Base-by-base conservation (phyloP, 1,139 yeast genomes). In the Yamadazyma friedrichii region DNA sequence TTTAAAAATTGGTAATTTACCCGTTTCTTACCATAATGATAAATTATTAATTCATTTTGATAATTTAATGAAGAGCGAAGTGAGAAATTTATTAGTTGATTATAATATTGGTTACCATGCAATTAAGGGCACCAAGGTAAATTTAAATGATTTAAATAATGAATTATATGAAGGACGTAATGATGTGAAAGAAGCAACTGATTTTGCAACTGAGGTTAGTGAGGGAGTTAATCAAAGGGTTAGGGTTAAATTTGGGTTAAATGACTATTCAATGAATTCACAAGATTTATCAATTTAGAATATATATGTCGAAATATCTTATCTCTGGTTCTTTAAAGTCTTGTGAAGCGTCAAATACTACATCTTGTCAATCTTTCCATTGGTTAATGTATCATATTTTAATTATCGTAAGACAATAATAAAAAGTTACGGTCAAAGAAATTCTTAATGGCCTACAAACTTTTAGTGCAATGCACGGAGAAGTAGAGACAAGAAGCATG, bases 1-100 rank as follows among this genome's bases (percentile, higher is more conserved):
- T 15, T 38, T 28, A n/a, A 33, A 33, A 15, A 35, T 49, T 13
- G 52, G 52, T 6, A 43, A 49, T 25, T 40, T 47, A 31, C 49
- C 49, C 5, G 38, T 42, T 10, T 12, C 30, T 2, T 9, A 33
- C 6, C 10, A 16, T 3, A 15, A 20, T 3, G 27, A 33, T n/a
- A 29, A 34, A 9, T 15, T 47, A 6, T 15, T 35, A n/a, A 36
- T 48, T 25, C 20, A 35, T 12, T 46, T 49, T 29, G 37, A 42
- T 17, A 43, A 42, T 25, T 33, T 34, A 16, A 39, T 39, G 13
- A 44, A 43, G 25, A 4, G 35, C 5, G 52, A 49, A 33, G 32
- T 48, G 10, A 9, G 2, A 22, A 32, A 30, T 13, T 34, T 47
- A 15, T 31, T 49, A 12, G 29, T 42, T 2, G 52, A 49, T 12